Percentiles rank a stretch among this genome's conserved stretches.
phyloP scores from a whole-genome alignment of 129 eudicot genomes.

The Scalesia atractyloides region DNA sequence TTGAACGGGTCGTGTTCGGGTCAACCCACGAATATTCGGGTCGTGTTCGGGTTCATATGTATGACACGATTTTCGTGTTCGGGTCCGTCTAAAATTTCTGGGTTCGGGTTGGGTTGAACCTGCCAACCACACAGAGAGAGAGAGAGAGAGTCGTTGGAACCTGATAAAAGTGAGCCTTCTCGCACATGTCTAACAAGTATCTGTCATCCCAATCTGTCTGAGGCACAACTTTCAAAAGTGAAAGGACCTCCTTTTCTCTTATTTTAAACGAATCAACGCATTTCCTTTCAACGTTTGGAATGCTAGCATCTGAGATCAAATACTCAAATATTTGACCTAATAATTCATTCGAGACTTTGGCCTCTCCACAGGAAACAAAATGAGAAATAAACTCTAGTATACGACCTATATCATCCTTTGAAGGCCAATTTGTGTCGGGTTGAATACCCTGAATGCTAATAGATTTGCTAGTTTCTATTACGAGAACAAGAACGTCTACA shows the following conservation, averaged over 20 bases:
- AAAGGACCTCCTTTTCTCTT: constrained; percentile 77
- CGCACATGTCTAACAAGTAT: constrained; percentile 61
- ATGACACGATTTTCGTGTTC: no score
- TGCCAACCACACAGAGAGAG: no score
- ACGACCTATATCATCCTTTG: constrained; percentile 58
- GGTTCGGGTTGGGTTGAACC: no score
- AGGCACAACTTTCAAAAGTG: constrained; percentile 68
- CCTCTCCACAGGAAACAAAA: constrained; percentile 61
- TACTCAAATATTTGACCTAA: constrained; percentile 67
- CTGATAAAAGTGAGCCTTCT: constrained; percentile 77
- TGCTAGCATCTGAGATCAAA: constrained; percentile 52
- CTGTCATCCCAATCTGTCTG: constrained; percentile 73
- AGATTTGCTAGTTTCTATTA: constrained; percentile 47
- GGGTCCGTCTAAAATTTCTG: no score
- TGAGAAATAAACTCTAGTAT: constrained; percentile 73
- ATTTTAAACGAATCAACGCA: no score
- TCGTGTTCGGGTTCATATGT: no score
- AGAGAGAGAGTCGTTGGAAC: constrained; percentile 33
- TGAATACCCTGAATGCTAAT: no score
- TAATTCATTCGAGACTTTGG: constrained; percentile 56
- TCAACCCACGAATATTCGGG: no score
- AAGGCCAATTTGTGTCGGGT: constrained; percentile 64
- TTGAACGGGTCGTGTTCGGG: no score
- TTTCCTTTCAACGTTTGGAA: constrained; percentile 33
- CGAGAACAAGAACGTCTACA: constrained; percentile 59